Conservation (phyloP, 805 yeast species). For the Candida nitratophila region DNA sequence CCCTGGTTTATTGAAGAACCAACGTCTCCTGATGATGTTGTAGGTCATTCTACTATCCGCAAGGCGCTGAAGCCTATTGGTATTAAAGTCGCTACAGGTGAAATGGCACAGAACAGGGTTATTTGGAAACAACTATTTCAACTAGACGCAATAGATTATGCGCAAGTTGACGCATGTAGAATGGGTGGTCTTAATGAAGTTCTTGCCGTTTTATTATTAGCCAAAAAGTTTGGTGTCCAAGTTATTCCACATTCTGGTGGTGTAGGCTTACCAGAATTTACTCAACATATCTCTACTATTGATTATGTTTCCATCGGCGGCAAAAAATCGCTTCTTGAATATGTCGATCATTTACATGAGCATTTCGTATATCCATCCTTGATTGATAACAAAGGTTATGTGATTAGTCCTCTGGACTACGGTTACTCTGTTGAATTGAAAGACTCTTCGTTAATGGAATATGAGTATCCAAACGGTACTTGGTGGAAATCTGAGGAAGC, state of each 20-base stretch:
- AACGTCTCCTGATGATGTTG: conserved; percentile 18
- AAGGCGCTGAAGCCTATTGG: conserved; percentile 14
- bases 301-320: conserved; percentile 16
- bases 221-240: conserved; percentile 14
- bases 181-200: conserved; percentile 18
- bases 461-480: conserved; percentile 14
- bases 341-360: conserved; percentile 15
- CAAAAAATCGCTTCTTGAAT: conserved; percentile 13
- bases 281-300: conserved; percentile 15
- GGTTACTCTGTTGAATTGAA: conserved; percentile 16
- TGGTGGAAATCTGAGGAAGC: conserved; percentile 17
- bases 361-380: conserved; percentile 12
- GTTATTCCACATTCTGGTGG: conserved; percentile 19
- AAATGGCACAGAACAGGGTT: conserved; percentile 19
- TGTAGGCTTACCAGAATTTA: conserved; percentile 18
- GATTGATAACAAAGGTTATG: conserved; percentile 13
- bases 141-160: conserved; percentile 16
- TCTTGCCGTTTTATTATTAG: conserved; percentile 16
- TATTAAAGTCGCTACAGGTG: conserved; percentile 19
- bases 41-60: conserved; percentile 16
- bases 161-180: conserved; percentile 17
- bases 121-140: conserved; percentile 19
- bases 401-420: conserved; percentile 14
- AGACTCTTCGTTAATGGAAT: conserved; percentile 10
- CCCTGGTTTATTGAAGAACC: conserved; percentile 20